phyloP scores from a whole-genome alignment of 108 stramenopile species.

The Fistulifera solaris region DNA sequence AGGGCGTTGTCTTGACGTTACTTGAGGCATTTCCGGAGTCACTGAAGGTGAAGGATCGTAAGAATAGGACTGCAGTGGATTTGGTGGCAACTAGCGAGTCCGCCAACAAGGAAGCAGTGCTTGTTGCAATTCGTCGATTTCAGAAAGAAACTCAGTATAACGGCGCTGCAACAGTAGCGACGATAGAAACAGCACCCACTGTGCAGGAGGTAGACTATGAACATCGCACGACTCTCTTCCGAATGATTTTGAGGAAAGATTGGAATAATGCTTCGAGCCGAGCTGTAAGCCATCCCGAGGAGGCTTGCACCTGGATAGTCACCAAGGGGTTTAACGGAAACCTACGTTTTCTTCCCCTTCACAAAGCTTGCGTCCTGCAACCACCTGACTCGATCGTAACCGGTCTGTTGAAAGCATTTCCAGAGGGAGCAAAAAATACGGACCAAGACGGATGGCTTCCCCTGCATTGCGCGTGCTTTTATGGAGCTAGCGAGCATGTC shows the following conservation, averaged over 20 bases:
- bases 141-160: constrained; percentile 18
- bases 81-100: constrained; percentile 56
- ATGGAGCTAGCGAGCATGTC: constrained; percentile 49
- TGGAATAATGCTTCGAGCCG: constrained; percentile 61
- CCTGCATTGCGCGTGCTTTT: constrained; percentile 83
- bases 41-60: constrained; percentile 56
- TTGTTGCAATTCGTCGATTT: constrained; percentile 52
- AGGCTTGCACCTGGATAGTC: constrained; percentile 81
- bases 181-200: constrained; percentile 8
- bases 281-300: constrained; percentile 52
- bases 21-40: constrained; percentile 62
- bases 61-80: constrained; percentile 64
- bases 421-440: constrained; percentile 40
- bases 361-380: constrained; percentile 82
- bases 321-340: constrained; percentile 88
- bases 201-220: constrained; percentile 78
- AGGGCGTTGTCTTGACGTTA: constrained; percentile 72
- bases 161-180: background rate
- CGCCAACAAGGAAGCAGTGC: constrained; percentile 75
- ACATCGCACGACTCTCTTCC: constrained; percentile 74
- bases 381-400: constrained; percentile 55
- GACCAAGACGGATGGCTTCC: constrained; percentile 91
- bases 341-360: constrained; percentile 80
- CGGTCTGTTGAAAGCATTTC: constrained; percentile 48
- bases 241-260: constrained; percentile 77